Conservation (phyloP, 2,329 filamentous ascomycete genomes). For the Zymoseptoria pseudotritici region DNA sequence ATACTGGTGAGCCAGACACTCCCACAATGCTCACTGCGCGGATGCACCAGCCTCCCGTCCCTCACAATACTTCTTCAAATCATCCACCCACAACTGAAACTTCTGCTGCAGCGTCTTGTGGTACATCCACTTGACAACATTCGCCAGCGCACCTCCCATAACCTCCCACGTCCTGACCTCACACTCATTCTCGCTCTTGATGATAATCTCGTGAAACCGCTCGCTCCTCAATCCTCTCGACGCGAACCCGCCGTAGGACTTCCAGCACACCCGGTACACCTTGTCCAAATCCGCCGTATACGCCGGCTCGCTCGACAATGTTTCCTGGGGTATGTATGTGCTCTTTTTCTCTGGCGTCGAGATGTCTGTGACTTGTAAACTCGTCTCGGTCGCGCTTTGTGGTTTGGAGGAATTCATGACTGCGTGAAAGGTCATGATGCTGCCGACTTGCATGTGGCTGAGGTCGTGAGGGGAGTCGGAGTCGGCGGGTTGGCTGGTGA, state of each 20-base stretch:
- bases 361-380: constrained; percentile 21
- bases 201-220: constrained; percentile 26
- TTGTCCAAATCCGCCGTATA: constrained; percentile 17
- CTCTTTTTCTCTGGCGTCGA: constrained; percentile 20
- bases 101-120: constrained; percentile 22
- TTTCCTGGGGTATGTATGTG: constrained; percentile 14
- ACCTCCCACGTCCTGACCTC: constrained; percentile 26
- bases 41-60: background rate
- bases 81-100: constrained; percentile 21
- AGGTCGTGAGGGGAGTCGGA: constrained; percentile 2
- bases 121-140: constrained; percentile 24
- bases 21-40: background rate
- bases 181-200: constrained; percentile 17
- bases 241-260: constrained; percentile 18
- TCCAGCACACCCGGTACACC: constrained; percentile 23
- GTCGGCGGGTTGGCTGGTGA: constrained; percentile 18
- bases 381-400: constrained; percentile 10
- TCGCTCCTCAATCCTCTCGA: constrained; percentile 19
- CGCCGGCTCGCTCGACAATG: constrained; percentile 8
- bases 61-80: constrained; percentile 22
- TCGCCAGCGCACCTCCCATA: constrained; percentile 20
- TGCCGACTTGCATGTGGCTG: constrained; percentile 11
- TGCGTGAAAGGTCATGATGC: constrained; percentile 19
- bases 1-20: constrained; percentile 6
- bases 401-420: constrained; percentile 25